phyloP scores from a whole-genome alignment of 2,329 filamentous ascomycete species.

The Alternaria incomplexa region DNA sequence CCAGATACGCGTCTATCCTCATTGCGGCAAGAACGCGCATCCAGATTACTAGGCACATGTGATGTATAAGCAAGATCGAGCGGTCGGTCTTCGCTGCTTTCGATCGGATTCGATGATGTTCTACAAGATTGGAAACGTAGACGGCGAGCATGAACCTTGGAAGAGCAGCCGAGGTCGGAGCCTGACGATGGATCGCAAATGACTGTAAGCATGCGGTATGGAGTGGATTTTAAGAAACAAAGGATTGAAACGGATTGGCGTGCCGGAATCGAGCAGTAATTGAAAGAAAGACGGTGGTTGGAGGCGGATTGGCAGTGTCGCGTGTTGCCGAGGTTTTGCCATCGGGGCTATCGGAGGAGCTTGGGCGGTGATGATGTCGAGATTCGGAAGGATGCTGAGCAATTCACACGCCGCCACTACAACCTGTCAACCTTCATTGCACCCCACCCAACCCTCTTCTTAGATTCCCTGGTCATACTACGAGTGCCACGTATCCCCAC shows the following conservation, averaged over 20 bases:
- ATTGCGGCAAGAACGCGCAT: neutral
- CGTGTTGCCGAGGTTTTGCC: constrained; percentile 22
- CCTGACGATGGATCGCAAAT: neutral
- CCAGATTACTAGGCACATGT: neutral
- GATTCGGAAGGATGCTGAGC: constrained; percentile 29
- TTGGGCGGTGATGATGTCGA: constrained; percentile 33
- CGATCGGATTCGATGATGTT: constrained; percentile 9
- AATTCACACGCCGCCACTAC: constrained; percentile 24
- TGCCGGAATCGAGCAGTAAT: neutral
- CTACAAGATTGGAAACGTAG: neutral
- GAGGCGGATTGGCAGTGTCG: neutral
- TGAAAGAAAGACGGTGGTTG: neutral
- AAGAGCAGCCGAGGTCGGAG: neutral
- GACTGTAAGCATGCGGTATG: too few species aligned
- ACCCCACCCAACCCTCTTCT: constrained; percentile 14
- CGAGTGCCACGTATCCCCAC: constrained; percentile 6
- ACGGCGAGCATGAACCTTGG: neutral
- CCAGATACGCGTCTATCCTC: neutral
- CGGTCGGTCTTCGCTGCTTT: neutral
- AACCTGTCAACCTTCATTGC: constrained; percentile 10
- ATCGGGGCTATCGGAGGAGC: constrained; percentile 26
- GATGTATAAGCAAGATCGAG: neutral
- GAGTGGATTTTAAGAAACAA: neutral
- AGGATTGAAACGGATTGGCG: neutral
- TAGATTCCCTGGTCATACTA: constrained; percentile 2